Conservation (phyloP, 73 alveolate genomes). For the Tetrahymena borealis region DNA sequence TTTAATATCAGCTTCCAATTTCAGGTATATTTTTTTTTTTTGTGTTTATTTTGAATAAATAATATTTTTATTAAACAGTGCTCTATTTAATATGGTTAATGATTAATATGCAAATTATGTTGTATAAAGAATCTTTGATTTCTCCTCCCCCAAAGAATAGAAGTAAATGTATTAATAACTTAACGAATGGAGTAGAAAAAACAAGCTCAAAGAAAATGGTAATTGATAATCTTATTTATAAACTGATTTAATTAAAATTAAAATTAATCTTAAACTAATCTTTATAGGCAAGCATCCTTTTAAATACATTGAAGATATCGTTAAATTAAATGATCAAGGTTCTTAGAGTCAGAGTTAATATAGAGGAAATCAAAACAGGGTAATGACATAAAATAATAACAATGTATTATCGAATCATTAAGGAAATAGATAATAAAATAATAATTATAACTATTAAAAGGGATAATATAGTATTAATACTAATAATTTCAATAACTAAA, state of each 20-base stretch:
- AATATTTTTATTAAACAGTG: background rate
- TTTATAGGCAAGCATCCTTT: background rate
- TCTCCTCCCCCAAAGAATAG: background rate
- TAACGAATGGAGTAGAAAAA: background rate
- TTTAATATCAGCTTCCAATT: conserved; percentile 1
- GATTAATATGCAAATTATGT: conserved; percentile 39
- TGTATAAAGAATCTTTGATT: conserved; percentile 16
- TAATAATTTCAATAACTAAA: background rate
- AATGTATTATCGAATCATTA: no score
- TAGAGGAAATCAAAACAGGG: background rate
- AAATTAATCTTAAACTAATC: background rate
- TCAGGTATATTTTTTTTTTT: conserved; percentile 5
- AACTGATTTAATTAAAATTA: background rate
- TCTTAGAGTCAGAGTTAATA: background rate
- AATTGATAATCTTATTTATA: background rate
- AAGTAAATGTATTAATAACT: background rate
- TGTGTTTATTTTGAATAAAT: background rate
- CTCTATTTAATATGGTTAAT: conserved; percentile 24
- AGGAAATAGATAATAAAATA: no score
- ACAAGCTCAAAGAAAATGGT: background rate
- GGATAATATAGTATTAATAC: background rate
- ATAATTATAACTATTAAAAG: background rate
- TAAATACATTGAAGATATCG: background rate
- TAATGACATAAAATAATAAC: background rate
- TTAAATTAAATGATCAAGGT: background rate